These are phyloP conservation scores for Phialophora chinensis DNA, from an alignment of 2,329 filamentous ascomycete genomes.

Conservation along the genomic window DNA sequence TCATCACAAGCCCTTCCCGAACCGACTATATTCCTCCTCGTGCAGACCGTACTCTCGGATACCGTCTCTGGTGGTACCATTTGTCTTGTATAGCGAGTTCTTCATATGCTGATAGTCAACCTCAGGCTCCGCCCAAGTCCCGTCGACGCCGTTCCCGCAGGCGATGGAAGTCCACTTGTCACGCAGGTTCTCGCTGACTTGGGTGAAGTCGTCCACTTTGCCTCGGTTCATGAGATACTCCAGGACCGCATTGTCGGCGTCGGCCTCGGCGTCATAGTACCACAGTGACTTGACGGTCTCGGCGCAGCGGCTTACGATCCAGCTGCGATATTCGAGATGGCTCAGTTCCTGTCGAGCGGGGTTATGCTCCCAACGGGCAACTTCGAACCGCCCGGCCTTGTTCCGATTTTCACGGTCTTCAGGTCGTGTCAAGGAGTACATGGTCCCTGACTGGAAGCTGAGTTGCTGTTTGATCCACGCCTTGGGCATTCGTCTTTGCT, in stretches of 20 bases:
- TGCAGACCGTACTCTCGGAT: slow-evolving; percentile 18
- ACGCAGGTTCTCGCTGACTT: slow-evolving; percentile 20
- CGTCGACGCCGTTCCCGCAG: slow-evolving; percentile 10
- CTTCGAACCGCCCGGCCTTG: slow-evolving; percentile 14
- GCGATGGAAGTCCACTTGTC: slow-evolving; percentile 21
- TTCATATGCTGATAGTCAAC: slow-evolving; percentile 17
- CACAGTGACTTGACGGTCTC: slow-evolving; percentile 17
- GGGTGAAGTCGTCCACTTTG: slow-evolving; percentile 19
- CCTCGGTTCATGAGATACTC: slow-evolving; percentile 29
- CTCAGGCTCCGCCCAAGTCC: slow-evolving; percentile 9
- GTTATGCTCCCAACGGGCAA: slow-evolving; percentile 16
- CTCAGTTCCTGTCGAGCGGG: slow-evolving; percentile 13
- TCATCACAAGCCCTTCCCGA: slow-evolving; percentile 18
- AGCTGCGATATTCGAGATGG: slow-evolving; percentile 14
- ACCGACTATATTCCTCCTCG: slow-evolving; percentile 15
- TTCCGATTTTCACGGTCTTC: slow-evolving; percentile 13
- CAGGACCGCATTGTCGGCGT: slow-evolving; percentile 31
- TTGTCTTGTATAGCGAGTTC: slow-evolving; percentile 15
- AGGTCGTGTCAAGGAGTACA: slow-evolving; percentile 12
- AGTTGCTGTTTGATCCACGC: slow-evolving; percentile 52
- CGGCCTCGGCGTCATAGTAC: slow-evolving; percentile 36
- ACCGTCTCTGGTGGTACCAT: slow-evolving; percentile 6
- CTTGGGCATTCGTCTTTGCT: slow-evolving; percentile 51
- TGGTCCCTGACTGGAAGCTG: slow-evolving; percentile 11
- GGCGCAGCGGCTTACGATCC: slow-evolving; percentile 6